Evolutionary conservation across 1,284 basidiomycete genomes (phyloP).

Genomic region (Tylopilus orsonianus): DNA sequence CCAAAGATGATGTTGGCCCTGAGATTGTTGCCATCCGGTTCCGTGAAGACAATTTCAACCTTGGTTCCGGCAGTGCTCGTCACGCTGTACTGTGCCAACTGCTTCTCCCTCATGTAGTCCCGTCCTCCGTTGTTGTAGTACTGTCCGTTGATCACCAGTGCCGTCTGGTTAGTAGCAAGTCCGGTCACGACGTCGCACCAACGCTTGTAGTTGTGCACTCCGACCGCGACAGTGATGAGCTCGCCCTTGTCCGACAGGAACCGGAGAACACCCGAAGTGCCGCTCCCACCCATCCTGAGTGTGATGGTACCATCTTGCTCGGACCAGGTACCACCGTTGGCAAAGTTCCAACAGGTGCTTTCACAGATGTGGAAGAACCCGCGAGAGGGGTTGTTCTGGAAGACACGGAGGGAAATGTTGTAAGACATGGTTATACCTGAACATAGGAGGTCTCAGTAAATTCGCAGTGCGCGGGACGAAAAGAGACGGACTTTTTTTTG

Average conservation of each 20-base stretch:
- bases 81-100: conserved; percentile 11
- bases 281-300: conserved; percentile 38
- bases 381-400: conserved; percentile 31
- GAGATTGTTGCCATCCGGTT: conserved; percentile 5
- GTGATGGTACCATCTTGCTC: conserved; percentile 18
- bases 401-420: conserved; percentile 33
- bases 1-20: conserved; percentile 10
- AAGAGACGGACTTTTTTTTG: conserved; percentile 8
- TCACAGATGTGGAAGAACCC: conserved; percentile 37
- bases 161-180: conserved; percentile 23
- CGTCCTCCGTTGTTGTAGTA: conserved; percentile 29
- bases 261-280: conserved; percentile 40
- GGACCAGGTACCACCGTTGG: conserved; percentile 36
- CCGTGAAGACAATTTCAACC: conserved; percentile 3
- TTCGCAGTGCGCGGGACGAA: background rate
- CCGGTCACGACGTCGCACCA: conserved; percentile 36
- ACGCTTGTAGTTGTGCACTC: conserved; percentile 41
- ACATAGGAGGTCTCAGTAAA: background rate
- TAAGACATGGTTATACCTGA: conserved; percentile 30
- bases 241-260: conserved; percentile 34
- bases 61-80: conserved; percentile 9
- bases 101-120: conserved; percentile 23
- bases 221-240: conserved; percentile 35
- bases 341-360: conserved; percentile 31
- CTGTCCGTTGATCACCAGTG: conserved; percentile 27